phyloP scores from a whole-genome alignment of 2,329 filamentous ascomycete species.

The Xylariales sp. region DNA sequence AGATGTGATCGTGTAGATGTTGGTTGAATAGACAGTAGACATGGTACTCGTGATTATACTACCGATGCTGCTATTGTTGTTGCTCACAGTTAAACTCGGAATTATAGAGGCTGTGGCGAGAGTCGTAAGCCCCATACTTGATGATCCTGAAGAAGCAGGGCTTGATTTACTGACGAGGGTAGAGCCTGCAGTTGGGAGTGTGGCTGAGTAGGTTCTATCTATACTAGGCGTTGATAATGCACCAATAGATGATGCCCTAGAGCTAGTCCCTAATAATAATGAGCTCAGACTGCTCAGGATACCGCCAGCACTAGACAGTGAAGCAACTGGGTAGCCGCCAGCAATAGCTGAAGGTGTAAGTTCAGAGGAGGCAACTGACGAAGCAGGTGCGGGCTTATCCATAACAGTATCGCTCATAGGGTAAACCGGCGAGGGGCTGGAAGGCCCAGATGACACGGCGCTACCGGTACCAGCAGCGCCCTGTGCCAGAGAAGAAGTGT shows the following conservation, averaged over 20 bases:
- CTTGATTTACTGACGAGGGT: neutral
- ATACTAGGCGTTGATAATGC: slow-evolving; percentile 1
- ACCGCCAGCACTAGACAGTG: slow-evolving; percentile 40
- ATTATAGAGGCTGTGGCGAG: neutral
- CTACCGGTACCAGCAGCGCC: neutral
- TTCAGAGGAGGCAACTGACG: neutral
- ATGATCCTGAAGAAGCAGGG: slow-evolving; percentile 1
- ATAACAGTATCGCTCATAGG: neutral
- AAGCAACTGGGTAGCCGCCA: slow-evolving; percentile 34
- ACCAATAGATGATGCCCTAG: slow-evolving; percentile 20
- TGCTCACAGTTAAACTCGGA: neutral
- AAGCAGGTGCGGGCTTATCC: slow-evolving; percentile 13
- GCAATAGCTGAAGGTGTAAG: neutral
- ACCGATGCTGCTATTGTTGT: slow-evolving; percentile 22
- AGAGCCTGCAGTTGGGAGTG: slow-evolving; percentile 11
- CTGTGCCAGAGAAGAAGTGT: slow-evolving; percentile 8
- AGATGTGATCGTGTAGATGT: slow-evolving; percentile 46
- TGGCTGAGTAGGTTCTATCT: slow-evolving; percentile 17
- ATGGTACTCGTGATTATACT: slow-evolving; percentile 31
- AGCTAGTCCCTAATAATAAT: slow-evolving; percentile 43
- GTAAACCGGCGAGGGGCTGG: slow-evolving; percentile 1
- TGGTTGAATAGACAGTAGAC: slow-evolving; percentile 47
- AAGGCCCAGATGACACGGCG: slow-evolving; percentile 1
- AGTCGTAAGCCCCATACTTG: neutral
- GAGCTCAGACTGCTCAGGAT: slow-evolving; percentile 49